These are phyloP conservation scores for Trichoderma cornu-damae DNA, from an alignment of 2,329 filamentous ascomycete species.

Conservation along the genomic window DNA sequence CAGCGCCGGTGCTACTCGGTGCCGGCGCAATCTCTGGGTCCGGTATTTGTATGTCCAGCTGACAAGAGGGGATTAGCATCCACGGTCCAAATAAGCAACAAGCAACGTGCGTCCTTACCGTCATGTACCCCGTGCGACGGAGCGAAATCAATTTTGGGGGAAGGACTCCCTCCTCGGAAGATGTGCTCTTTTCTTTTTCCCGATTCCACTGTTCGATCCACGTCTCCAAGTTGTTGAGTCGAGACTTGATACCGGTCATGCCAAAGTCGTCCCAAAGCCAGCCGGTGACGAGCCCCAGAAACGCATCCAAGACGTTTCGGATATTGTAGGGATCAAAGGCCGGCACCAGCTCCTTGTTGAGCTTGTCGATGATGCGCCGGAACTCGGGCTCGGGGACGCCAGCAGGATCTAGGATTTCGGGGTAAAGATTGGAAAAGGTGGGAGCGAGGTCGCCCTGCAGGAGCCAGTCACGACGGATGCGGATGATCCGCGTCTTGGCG, in stretches of 20 bases:
- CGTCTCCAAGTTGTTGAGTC: constrained; percentile 63
- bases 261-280: constrained; percentile 95
- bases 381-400: constrained; percentile 83
- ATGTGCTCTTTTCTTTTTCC: constrained; percentile 55
- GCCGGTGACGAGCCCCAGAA: constrained; percentile 76
- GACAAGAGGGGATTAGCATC: not conserved
- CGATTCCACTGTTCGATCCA: constrained; percentile 87
- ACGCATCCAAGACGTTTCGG: constrained; percentile 72
- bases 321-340: constrained; percentile 74
- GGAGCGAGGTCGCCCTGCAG: constrained; percentile 83
- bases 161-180: constrained; percentile 46
- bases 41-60: constrained; percentile 77
- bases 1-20: constrained; percentile 40
- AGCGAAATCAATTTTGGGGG: constrained; percentile 71
- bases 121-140: constrained; percentile 83
- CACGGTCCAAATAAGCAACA: rapidly evolving
- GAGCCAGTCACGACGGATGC: constrained; percentile 89
- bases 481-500: constrained; percentile 77
- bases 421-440: constrained; percentile 91
- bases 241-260: constrained; percentile 66
- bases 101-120: constrained; percentile 43
- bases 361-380: constrained; percentile 69
- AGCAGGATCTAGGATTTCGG: constrained; percentile 84
- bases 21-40: constrained; percentile 65
- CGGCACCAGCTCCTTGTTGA: constrained; percentile 72